Percentiles rank a stretch among this genome's conserved stretches.
phyloP scores from a whole-genome alignment of 768 basidiomycete genomes.

The Pleurotus platypus region DNA sequence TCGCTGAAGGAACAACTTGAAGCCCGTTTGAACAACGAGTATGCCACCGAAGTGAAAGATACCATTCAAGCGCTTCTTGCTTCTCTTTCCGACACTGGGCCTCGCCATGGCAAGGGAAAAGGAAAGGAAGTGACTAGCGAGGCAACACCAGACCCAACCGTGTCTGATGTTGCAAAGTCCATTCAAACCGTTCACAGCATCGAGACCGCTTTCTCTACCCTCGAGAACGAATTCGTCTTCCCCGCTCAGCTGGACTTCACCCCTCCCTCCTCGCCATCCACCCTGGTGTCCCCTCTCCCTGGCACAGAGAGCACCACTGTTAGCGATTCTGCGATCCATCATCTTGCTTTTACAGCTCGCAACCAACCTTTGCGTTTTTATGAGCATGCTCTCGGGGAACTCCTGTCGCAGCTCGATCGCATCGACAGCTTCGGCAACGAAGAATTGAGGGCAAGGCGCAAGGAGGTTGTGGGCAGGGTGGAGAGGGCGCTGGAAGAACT shows the following conservation, averaged over 20 bases:
- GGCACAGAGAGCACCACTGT: conserved; percentile 10
- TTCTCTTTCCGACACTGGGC: conserved; percentile 23
- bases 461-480: conserved; percentile 49
- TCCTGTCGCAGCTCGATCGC: conserved; percentile 56
- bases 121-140: conserved; percentile 20
- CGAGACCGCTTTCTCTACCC: conserved; percentile 34
- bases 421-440: conserved; percentile 60
- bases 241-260: conserved; percentile 39
- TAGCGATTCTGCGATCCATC: conserved; percentile 19
- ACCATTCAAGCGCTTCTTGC: conserved; percentile 36
- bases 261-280: conserved; percentile 21
- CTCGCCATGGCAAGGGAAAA: conserved; percentile 21
- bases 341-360: conserved; percentile 51
- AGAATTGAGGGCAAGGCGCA: conserved; percentile 46
- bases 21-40: conserved; percentile 25
- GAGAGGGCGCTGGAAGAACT: conserved; percentile 55
- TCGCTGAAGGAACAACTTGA: conserved; percentile 28
- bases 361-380: conserved; percentile 63
- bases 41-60: conserved; percentile 31
- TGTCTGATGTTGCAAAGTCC: conserved; percentile 27
- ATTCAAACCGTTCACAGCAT: conserved; percentile 37
- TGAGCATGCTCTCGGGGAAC: conserved; percentile 53
- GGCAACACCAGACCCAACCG: conserved; percentile 15
- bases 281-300: not conserved
- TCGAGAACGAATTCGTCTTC: conserved; percentile 35